These are phyloP conservation scores for Davidsoniella australis DNA, from an alignment of 2,329 filamentous ascomycete species.

Conservation along the genomic window DNA sequence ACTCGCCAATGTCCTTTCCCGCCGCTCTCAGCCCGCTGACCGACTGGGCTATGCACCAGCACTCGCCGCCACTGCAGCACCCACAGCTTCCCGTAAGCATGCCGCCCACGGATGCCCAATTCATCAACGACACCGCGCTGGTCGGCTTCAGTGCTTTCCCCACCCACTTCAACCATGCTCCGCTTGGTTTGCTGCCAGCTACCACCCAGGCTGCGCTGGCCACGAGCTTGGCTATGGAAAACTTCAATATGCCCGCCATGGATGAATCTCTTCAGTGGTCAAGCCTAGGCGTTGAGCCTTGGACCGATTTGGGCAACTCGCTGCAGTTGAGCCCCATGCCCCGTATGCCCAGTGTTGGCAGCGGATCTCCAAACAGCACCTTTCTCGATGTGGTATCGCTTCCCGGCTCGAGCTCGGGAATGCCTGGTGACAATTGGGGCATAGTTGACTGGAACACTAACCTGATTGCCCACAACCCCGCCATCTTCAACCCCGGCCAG, in stretches of 20 bases:
- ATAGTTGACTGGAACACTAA: constrained; percentile 46
- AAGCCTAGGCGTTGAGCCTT: constrained; percentile 47
- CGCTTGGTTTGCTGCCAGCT: constrained; percentile 43
- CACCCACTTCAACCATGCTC: constrained; percentile 33
- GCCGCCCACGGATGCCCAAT: constrained; percentile 18
- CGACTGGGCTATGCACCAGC: constrained; percentile 43
- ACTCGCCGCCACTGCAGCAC: constrained; percentile 21
- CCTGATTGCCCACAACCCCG: constrained; percentile 28
- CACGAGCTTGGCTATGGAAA: constrained; percentile 37
- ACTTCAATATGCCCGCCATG: constrained; percentile 43
- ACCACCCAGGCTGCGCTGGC: constrained; percentile 48
- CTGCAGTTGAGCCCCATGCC: constrained; percentile 34
- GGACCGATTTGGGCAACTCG: constrained; percentile 58
- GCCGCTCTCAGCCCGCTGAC: constrained; percentile 30
- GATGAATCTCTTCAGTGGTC: constrained; percentile 44
- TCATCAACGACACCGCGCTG: constrained; percentile 40
- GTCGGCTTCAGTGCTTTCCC: constrained; percentile 37
- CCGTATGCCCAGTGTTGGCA: constrained; percentile 26
- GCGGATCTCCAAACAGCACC: constrained; percentile 29
- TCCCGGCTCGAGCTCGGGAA: constrained; percentile 43
- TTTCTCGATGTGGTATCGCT: constrained; percentile 78
- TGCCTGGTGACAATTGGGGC: constrained; percentile 62
- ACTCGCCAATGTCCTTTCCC: constrained; percentile 29
- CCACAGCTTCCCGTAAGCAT: constrained; percentile 19
- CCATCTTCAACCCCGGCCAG: constrained; percentile 84